Evolutionary conservation across 1,139 yeast genomes (phyloP), one percentile per base, ranked within the genome.

Genomic region (Saccharomyces pastorianus): DNA sequence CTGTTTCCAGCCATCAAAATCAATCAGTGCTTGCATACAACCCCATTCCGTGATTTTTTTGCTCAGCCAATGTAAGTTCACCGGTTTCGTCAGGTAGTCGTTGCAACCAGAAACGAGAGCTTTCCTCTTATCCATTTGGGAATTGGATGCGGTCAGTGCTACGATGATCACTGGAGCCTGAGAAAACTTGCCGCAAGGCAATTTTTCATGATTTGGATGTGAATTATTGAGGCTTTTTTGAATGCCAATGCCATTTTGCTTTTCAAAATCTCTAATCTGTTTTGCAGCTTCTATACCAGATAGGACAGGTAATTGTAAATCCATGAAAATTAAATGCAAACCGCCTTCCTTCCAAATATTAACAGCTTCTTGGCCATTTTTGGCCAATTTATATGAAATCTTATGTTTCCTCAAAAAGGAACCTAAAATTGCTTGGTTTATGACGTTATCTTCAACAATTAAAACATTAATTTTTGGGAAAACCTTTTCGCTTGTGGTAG

Each of bases 61-160:
- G 64, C 91, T 90, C 53, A 93, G 76, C 99, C 99, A 93, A 46
- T 84, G 90, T 64, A 93, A 76, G 64, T 90, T 91, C 13, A 95
- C 99, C 0, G 99, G 99, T 61, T 93, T 93, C 13, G 98, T 93
- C 63, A 93, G 75, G 71, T 86, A 93, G 70, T 93, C 99, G 67
- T 93, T 93, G 72, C 99, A 93, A 48, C 99, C 99, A 1, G 98
- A 97, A 48, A 95, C 87, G 57, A 93, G 76, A 0, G 99, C 99
- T 64, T 88, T 89, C 60, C 89, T 85, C 66, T 88, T 83, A 71
- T 91, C 98, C 27, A 85, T 84, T 14, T 86, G 82, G 23, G 95
- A 80, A 20, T 95, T 87, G 13, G 93, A 84, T 0, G 99, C 99
- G 1, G 99, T 93, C 53, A 93, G 74, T 0, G 99, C 99, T 34